These are phyloP conservation scores for Sphaerobolus stellatus DNA, from an alignment of 1,284 basidiomycete species.

Conservation along the genomic window DNA sequence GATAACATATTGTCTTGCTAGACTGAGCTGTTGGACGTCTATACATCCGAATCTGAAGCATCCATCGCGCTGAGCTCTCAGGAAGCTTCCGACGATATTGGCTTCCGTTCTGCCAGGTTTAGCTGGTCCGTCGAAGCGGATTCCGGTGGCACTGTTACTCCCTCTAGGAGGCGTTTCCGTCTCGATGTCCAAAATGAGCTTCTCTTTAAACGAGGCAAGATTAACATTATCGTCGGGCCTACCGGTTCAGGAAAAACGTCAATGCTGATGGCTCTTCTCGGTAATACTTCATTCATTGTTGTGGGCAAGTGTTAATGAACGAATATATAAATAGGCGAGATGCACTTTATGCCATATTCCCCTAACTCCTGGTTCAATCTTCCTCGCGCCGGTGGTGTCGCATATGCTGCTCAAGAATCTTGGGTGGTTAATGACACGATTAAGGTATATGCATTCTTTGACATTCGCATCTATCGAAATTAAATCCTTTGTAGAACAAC, in stretches of 20 bases:
- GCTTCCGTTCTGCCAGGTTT: constrained; percentile 45
- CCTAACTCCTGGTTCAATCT: constrained; percentile 41
- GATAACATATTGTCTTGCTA: constrained; percentile 17
- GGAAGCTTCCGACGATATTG: constrained; percentile 28
- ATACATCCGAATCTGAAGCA: constrained; percentile 32
- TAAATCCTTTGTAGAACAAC: constrained; percentile 42
- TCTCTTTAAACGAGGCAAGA: constrained; percentile 51
- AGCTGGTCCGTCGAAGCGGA: constrained; percentile 39
- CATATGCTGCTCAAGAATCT: constrained; percentile 46
- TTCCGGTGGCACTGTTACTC: constrained; percentile 27
- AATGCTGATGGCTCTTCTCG: constrained; percentile 49
- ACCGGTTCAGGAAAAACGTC: constrained; percentile 45
- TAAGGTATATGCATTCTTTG: constrained; percentile 25
- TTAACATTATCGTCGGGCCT: constrained; percentile 62
- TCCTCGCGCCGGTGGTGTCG: constrained; percentile 43
- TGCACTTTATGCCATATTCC: constrained; percentile 28
- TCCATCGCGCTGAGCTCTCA: constrained; percentile 26
- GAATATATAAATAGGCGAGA: constrained; percentile 22
- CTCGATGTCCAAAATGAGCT: constrained; percentile 51
- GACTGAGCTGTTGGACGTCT: constrained; percentile 55
- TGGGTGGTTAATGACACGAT: constrained; percentile 46
- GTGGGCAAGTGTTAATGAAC: constrained; percentile 8
- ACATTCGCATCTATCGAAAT: not conserved
- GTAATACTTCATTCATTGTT: constrained; percentile 21
- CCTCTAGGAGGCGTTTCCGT: constrained; percentile 38